Conservation (phyloP, 805 yeast species). For the Candida nanaspora region DNA sequence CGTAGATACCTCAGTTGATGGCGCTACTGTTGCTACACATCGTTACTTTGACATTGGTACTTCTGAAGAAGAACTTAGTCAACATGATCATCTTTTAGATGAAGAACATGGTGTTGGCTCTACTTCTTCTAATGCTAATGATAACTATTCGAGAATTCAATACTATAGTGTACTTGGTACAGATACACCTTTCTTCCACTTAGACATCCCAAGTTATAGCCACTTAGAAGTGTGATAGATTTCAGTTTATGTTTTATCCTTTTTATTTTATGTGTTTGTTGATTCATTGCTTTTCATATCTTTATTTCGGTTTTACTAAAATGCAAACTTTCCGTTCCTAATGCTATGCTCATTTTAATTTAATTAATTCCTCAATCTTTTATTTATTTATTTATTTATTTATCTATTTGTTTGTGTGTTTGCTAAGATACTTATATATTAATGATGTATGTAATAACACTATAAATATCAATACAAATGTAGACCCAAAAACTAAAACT, state of each 20-base stretch:
- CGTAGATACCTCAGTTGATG: neutral
- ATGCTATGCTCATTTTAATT: neutral
- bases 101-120: conserved; percentile 1
- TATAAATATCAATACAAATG: too few species aligned
- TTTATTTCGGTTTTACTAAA: too few species aligned
- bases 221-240: conserved; percentile 7
- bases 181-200: conserved; percentile 68
- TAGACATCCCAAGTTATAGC: conserved; percentile 60
- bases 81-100: neutral
- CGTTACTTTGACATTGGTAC: conserved; percentile 4
- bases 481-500: too few species aligned
- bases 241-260: neutral
- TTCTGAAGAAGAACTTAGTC: neutral
- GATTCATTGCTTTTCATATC: too few species aligned
- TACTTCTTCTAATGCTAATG: neutral
- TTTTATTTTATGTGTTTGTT: neutral
- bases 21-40: conserved; percentile 8
- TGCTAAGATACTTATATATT: too few species aligned
- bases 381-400: neutral
- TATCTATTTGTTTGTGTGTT: neutral
- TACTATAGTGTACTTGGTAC: conserved; percentile 38
- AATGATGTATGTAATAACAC: too few species aligned
- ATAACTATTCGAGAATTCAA: neutral
- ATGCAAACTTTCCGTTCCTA: neutral
- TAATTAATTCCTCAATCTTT: neutral